phyloP scores from a whole-genome alignment of 2,329 filamentous ascomycete genomes.

The Neopestalotiopsis rosae region DNA sequence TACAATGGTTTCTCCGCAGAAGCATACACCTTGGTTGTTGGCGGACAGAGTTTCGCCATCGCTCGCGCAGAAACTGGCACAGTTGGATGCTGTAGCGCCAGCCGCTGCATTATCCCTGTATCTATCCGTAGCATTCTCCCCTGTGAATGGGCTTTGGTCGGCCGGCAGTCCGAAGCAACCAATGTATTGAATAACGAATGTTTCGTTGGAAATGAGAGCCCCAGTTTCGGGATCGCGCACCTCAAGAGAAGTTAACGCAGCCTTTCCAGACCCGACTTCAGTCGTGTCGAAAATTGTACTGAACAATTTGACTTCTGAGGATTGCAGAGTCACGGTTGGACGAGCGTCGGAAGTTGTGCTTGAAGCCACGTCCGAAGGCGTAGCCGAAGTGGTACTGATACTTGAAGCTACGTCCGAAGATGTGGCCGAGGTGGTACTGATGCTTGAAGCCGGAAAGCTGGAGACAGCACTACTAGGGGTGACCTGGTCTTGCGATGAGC shows the following conservation, averaged over 20 bases:
- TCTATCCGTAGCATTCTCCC: slow-evolving; percentile 4
- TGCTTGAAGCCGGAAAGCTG: neutral
- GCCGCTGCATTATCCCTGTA: neutral
- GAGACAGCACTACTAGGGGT: neutral
- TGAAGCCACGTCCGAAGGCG: neutral
- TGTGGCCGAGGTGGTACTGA: neutral
- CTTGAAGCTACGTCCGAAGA: neutral
- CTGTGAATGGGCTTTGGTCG: neutral
- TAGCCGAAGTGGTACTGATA: neutral
- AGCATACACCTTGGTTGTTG: slow-evolving; percentile 14
- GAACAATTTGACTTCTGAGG: neutral
- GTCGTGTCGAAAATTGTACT: neutral
- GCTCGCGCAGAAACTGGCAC: slow-evolving; percentile 8
- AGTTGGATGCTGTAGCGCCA: neutral
- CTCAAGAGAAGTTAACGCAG: neutral
- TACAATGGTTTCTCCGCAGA: neutral
- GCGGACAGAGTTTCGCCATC: slow-evolving; percentile 2
- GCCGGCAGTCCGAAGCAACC: slow-evolving; percentile 5
- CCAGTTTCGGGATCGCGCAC: neutral
- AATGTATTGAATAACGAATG: slow-evolving; percentile 4
- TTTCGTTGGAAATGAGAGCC: neutral
- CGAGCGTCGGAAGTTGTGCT: neutral
- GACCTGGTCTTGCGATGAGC: neutral
- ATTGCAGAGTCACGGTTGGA: neutral
- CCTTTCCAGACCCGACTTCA: neutral